Conservation (phyloP, 352 stramenopile species). For the Globisporangium irregulare region DNA sequence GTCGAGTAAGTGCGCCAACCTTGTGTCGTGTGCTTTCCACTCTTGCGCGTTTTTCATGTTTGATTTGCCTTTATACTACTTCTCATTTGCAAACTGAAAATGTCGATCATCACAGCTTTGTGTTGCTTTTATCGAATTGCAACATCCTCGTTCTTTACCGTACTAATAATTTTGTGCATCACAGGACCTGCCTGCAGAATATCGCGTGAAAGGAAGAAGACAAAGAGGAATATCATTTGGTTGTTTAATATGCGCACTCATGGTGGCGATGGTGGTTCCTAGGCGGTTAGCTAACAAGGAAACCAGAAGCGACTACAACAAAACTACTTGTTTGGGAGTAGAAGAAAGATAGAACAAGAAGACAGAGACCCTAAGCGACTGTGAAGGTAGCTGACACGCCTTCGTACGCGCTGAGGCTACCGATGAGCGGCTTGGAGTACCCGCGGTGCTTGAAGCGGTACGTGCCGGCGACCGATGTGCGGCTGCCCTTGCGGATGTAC, state of each 20-base stretch:
- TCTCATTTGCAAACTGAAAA: background rate
- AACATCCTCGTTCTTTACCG: background rate
- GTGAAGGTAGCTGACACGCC: constrained; percentile 29
- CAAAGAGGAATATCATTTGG: background rate
- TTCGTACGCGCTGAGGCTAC: constrained; percentile 28
- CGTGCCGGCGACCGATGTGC: constrained; percentile 29
- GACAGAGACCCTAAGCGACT: constrained; percentile 10
- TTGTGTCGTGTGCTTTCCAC: background rate
- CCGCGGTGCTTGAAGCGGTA: constrained; percentile 52
- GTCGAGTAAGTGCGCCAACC: background rate
- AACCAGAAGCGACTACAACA: background rate
- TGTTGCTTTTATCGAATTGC: too few relatives aligned
- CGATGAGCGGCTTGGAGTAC: constrained; percentile 34
- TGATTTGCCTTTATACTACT: background rate
- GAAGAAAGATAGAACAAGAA: background rate
- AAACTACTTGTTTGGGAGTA: background rate
- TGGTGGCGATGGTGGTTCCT: background rate
- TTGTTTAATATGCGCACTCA: background rate
- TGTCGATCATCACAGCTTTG: background rate
- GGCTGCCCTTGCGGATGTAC: constrained; percentile 31
- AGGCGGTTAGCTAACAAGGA: background rate
- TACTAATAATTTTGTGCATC: background rate
- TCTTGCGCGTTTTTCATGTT: background rate
- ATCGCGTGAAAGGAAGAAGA: background rate
- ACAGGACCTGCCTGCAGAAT: background rate